Evolutionary conservation across 225 moss, liverwort and hornwort species (phyloP), one percentile per base, ranked within the genome.

Genomic region (Marchantia paleacea): DNA sequence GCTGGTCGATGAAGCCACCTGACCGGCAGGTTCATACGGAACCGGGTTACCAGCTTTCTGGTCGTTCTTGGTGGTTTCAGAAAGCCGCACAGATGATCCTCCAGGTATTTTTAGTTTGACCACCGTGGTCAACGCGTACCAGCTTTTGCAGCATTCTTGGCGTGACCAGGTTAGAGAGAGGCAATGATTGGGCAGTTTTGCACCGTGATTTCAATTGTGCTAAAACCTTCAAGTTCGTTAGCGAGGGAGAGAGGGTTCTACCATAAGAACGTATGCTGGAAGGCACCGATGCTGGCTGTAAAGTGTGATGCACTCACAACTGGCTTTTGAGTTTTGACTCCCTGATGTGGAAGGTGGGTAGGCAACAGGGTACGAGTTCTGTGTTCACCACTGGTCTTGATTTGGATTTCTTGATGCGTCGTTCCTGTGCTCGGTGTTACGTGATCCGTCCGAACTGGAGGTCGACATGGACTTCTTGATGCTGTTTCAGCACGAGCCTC

Each of bases 61-160:
- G 62, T 62, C n/a, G 62, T 62, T 62, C 62, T 62, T 62, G 62
- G 62, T 62, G 62, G 24, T 62, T 62, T 24, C 62, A 62, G 62
- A 24, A 24, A 24, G 62, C 6, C 4, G 18, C 6, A 8, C 3
- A 0, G 18, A 19, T 14, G n/a, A 7, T n/a, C n/a, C 62, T 22
- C n/a, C 62, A 8, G 22, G 22, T 16, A 22, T 16, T 0, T 16
- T 61, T 61, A 18, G 62, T 62, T 24, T 19, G 9, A 16, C 16
- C 62, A 62, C n/a, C 24, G 18, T 24, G n/a, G 62, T 62, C 62
- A 62, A 62, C 22, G n/a, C 22, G n/a, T 62, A 62, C 62, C 62
- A n/a, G 62, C 62, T 62, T 62, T 62, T 62, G n/a, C 62, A n/a
- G 62, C 6, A 8, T 62, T 62, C 62, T 62, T 62, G 62, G n/a